phyloP scores from a whole-genome alignment of 192 early-diverging fungal species.

The Dissophora globulifera region DNA sequence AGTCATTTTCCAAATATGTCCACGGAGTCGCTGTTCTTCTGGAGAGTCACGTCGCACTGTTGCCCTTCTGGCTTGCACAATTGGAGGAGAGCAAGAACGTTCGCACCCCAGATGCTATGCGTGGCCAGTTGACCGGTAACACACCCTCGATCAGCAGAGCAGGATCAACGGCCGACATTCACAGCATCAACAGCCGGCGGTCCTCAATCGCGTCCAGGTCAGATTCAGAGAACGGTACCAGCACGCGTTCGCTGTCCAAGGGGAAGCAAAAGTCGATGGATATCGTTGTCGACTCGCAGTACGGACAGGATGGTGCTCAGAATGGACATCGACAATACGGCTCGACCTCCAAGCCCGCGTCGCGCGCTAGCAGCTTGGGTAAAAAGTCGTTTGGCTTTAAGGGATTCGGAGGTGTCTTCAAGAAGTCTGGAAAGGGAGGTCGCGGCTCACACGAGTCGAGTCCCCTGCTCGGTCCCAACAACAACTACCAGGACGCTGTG shows the following conservation, averaged over 20 bases:
- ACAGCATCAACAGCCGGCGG: slow-evolving; percentile 46
- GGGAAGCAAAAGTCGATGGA: slow-evolving; percentile 47
- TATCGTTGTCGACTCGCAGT: slow-evolving; percentile 37
- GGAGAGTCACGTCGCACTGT: slow-evolving; percentile 66
- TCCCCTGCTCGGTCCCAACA: slow-evolving; percentile 36
- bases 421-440: slow-evolving; percentile 21
- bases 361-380: slow-evolving; percentile 24
- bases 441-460: slow-evolving; percentile 31
- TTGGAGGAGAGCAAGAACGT: slow-evolving; percentile 41
- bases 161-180: slow-evolving; percentile 36
- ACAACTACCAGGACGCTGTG: slow-evolving; percentile 7
- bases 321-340: slow-evolving; percentile 20
- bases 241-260: slow-evolving; percentile 31
- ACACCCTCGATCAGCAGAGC: slow-evolving; percentile 41
- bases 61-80: slow-evolving; percentile 70
- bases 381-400: slow-evolving; percentile 48
- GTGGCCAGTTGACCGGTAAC: slow-evolving; percentile 34
- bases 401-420: slow-evolving; percentile 44
- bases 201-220: slow-evolving; percentile 38
- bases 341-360: slow-evolving; percentile 8
- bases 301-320: slow-evolving; percentile 29
- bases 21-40: slow-evolving; percentile 83
- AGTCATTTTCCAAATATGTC: slow-evolving; percentile 89
- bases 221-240: slow-evolving; percentile 29
- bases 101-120: slow-evolving; percentile 38